Evolutionary conservation across 2,329 filamentous ascomycete genomes (phyloP), one percentile per base, ranked within the genome.

Genomic region (Colletotrichum lini): DNA sequence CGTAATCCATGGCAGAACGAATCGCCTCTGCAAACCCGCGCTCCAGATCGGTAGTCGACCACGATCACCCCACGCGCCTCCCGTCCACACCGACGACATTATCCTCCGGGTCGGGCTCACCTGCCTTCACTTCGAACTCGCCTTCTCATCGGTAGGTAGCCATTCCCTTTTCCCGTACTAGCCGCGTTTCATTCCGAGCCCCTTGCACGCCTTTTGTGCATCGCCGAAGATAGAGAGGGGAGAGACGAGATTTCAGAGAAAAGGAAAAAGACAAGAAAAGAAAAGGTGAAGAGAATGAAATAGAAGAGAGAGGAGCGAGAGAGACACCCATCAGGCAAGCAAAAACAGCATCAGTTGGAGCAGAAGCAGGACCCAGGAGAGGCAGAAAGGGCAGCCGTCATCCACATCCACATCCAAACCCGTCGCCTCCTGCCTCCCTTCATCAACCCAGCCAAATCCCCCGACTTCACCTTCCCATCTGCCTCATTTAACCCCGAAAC

Each of bases 1-100:
- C 88, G 88, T 90, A 90, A 88, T 88, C 86, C 87, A 90, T 90
- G 89, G 88, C 88, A 89, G 88, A 90, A 87, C 88, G 85, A 89
- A 90, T 82, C 82, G 67, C 66, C 79, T 78, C 80, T 82, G 82
- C 82, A 83, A 84, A 82, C 77, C 79, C 80, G 83, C 84, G 84
- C 82, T 83, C 83, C 80, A 82, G 83, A 85, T 84, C 84, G 84
- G 83, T 81, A 86, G 83, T 84, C 83, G 85, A 88, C 82, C 86
- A 87, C 86, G 84, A 87, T 78, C 76, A 78, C 70, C 74, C 79
- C 84, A 83, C 83, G 85, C 86, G 83, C 84, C 84, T 85, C 82
- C 84, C 84, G 77, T 81, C 83, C 75, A 76, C 80, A 76, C 78
- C 80, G 76, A 72, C 70, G 66, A 71, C 58, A 60, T 61, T 67